These are phyloP conservation scores for Cladophialophora carrionii DNA, from an alignment of 2,329 filamentous ascomycete genomes.

Conservation along the genomic window DNA sequence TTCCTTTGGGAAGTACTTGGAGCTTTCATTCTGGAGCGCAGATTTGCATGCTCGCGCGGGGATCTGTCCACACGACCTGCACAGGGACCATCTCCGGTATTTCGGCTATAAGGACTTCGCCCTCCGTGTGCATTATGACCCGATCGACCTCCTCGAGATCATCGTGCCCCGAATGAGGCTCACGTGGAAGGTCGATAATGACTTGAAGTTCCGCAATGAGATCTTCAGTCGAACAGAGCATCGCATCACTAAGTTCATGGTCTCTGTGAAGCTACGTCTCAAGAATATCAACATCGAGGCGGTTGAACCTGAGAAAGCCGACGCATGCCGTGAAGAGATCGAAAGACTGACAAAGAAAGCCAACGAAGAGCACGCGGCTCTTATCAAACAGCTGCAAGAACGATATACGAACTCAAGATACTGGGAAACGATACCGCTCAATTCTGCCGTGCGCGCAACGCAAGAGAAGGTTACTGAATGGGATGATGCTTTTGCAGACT, in stretches of 20 bases:
- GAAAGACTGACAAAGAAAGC: constrained; percentile 76
- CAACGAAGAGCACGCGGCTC: constrained; percentile 75
- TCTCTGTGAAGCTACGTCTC: constrained; percentile 79
- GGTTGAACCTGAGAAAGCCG: constrained; percentile 82
- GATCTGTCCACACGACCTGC: constrained; percentile 87
- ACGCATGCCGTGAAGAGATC: constrained; percentile 79
- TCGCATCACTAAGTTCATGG: constrained; percentile 82
- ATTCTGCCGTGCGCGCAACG: constrained; percentile 83
- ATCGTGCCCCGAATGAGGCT: constrained; percentile 86
- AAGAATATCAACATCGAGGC: constrained; percentile 90
- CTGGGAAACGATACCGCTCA: constrained; percentile 94
- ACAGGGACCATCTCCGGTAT: constrained; percentile 87
- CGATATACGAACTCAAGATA: constrained; percentile 93
- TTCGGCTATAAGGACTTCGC: constrained; percentile 87
- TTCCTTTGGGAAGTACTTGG: constrained; percentile 97
- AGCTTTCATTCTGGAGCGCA: constrained; percentile 93
- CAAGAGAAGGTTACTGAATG: constrained; percentile 91
- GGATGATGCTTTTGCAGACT: constrained; percentile 87
- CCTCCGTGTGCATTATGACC: constrained; percentile 87
- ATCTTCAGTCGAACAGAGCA: constrained; percentile 80
- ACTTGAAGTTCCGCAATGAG: constrained; percentile 89
- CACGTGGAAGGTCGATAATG: constrained; percentile 97
- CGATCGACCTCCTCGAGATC: constrained; percentile 90
- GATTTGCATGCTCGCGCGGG: constrained; percentile 74
- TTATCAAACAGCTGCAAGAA: constrained; percentile 79